Evolutionary conservation across 1,139 yeast species (phyloP), one percentile per base, ranked within the genome.

Genomic region (Debaryomyces udenii): DNA sequence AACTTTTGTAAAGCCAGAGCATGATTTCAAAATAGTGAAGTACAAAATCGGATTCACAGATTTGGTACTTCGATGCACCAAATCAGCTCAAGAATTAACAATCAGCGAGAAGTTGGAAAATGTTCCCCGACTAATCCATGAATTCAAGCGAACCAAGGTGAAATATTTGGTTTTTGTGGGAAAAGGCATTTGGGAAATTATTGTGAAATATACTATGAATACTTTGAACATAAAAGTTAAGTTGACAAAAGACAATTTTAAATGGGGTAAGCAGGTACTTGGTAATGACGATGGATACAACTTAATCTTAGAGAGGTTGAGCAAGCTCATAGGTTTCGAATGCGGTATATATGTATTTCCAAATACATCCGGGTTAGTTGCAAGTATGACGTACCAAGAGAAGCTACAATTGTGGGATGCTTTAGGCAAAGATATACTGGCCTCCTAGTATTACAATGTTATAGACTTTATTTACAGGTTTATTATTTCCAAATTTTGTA

Each of bases 301-400:
- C 18, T 27, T 24, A 23, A 34, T 64, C 7, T 40, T 65, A 35
- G 39, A 44, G 14, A 44, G 48, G 29, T 43, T 65, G 14, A 40
- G 46, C 17, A 42, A 49, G 3, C 44, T 39, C 23, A 44, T 57
- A 16, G 55, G 49, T 5, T 38, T 43, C 47, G 42, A 47, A 7
- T 42, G 54, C 31, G 35, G 53, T 39, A 46, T 81, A 0, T 79
- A 72, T 56, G 91, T 86, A 4, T 74, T 85, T 31, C 93, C 93
- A 2, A 82, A 83, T 39, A 85, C 93, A 0, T 83, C 90, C 1
- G 94, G 94, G 0, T 63, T 86, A n/a, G 93, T 83, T 6, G 76
- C 85, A 6, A 62, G 64, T 43, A 63, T 82, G 55, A 63, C 69
- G 14, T 68, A 67, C 44, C 62, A 59, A 0, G 70, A 70, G 37